Base-by-base conservation (phyloP, 2,329 filamentous ascomycete genomes). In the Penicillium sclerotigenum region DNA sequence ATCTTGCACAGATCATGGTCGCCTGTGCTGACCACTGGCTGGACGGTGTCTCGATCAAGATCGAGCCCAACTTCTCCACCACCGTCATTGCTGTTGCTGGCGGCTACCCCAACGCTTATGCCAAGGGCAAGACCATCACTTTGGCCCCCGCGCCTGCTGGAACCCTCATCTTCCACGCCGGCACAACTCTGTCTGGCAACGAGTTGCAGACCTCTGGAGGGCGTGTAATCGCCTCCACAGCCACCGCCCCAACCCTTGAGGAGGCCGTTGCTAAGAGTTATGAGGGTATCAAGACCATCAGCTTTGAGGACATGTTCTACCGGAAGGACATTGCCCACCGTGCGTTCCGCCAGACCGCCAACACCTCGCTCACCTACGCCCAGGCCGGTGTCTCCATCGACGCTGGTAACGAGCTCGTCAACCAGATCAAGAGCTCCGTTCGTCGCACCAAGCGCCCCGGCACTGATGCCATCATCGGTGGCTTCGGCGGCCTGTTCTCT, bases 41-140 rank as follows among this genome's bases (percentile, higher is more conserved):
- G 18, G 83, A 88, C 59, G 83, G 83, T 56, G 83, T 91, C 47
- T 77, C 82, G 6, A 78, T 96, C 63, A 85, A 86, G 59, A 77
- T 93, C 33, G 83, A 88, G 57, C 70, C 81, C 47, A 85, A 83
- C 59, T 94, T 88, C 68, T 91, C 91, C 60, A 89, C 91, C 26
- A 97, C 93, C 1, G 91, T 99, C 33, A 91, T 97, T n/a, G 87
- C 96, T 18, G 91, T 93, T 52, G 89, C 94, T 9, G 90, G 88
- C 22, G 94, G 94, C 3, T 99, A 99, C 71, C 94, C 94, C 5
- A 89, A 87, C 53, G 80, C 84, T 1, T 97, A 97, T 73, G 81
- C 84, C 50, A 96, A 96, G 78, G 91, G 90, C 52, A 89, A 80
- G 41, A 72, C 77, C 11, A 87, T 88, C 69, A 80, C 71, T 28